Evolutionary conservation across 2,329 filamentous ascomycete genomes (phyloP).

Genomic region (Hymenoscyphus fructigenus): DNA sequence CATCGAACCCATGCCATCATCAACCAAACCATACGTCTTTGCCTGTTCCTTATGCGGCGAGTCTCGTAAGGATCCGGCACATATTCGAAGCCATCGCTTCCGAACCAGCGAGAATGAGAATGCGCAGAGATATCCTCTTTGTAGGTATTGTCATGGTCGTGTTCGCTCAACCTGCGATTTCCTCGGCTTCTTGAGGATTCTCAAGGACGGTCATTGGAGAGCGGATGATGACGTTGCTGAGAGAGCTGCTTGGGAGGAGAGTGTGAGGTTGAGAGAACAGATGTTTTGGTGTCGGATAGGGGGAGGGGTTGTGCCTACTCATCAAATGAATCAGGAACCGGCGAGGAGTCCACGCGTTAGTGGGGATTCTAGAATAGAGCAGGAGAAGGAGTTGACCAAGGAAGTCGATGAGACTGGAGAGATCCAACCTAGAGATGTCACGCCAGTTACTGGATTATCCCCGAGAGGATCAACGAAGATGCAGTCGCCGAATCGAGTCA

Average conservation of each 20-base stretch:
- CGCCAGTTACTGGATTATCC: slow-evolving; percentile 23
- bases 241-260: slow-evolving; percentile 91
- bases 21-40: slow-evolving; percentile 43
- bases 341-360: slow-evolving; percentile 31
- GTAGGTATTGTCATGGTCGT: slow-evolving; percentile 80
- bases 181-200: slow-evolving; percentile 83
- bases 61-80: slow-evolving; percentile 64
- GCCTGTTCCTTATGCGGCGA: slow-evolving; percentile 87
- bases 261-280: slow-evolving; percentile 81
- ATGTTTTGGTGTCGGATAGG: slow-evolving; percentile 98
- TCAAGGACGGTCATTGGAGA: slow-evolving; percentile 90
- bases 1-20: slow-evolving; percentile 79
- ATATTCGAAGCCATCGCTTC: slow-evolving; percentile 83
- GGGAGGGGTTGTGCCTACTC: slow-evolving; percentile 76
- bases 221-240: slow-evolving; percentile 81
- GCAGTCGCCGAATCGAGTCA: slow-evolving; percentile 12
- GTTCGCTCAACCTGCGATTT: slow-evolving; percentile 91
- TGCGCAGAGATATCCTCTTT: slow-evolving; percentile 86
- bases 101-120: slow-evolving; percentile 82
- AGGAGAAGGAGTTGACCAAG: slow-evolving; percentile 32
- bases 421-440: slow-evolving; percentile 34
- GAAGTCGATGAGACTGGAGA: slow-evolving; percentile 34
- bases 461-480: slow-evolving; percentile 11
- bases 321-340: slow-evolving; percentile 26
- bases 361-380: slow-evolving; percentile 32